Evolutionary conservation across 164 flowering plant species (phyloP).

Genomic region (Stephania yunnanensis): DNA sequence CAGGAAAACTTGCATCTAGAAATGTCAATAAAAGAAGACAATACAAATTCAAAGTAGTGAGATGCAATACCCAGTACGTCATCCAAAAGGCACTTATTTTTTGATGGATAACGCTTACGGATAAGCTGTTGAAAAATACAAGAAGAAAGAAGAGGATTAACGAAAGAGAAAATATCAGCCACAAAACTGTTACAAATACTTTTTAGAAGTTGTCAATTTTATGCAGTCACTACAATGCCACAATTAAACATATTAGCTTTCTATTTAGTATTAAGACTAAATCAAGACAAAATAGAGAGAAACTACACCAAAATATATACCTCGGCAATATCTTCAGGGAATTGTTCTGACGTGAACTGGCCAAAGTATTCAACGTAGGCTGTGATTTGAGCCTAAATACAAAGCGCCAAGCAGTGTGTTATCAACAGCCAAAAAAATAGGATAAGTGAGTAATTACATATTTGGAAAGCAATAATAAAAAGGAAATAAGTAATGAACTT

Average conservation of each 20-base stretch:
- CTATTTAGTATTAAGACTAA: neutral
- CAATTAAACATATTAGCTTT: neutral
- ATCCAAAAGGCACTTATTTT: slow-evolving; percentile 71
- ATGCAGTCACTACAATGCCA: neutral
- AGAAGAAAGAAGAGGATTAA: slow-evolving; percentile 4
- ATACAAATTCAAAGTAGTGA: neutral
- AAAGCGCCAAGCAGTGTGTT: neutral
- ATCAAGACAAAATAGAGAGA: slow-evolving; percentile 1
- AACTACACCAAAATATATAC: slow-evolving; percentile 29
- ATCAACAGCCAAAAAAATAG: neutral
- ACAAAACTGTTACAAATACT: neutral
- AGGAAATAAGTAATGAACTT: neutral
- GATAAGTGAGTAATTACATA: neutral
- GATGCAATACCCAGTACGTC: slow-evolving; percentile 74
- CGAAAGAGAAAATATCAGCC: neutral
- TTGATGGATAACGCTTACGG: slow-evolving; percentile 70
- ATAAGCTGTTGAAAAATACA: slow-evolving; percentile 50
- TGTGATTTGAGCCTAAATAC: slow-evolving; percentile 63
- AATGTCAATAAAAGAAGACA: neutral
- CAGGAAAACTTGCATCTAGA: slow-evolving; percentile 1
- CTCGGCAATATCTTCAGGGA: slow-evolving; percentile 92
- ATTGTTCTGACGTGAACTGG: slow-evolving; percentile 86
- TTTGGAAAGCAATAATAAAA: neutral
- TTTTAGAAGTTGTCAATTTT: neutral
- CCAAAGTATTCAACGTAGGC: slow-evolving; percentile 93